phyloP scores from a whole-genome alignment of 306 rosid genomes.

The Luffa acutangula region DNA sequence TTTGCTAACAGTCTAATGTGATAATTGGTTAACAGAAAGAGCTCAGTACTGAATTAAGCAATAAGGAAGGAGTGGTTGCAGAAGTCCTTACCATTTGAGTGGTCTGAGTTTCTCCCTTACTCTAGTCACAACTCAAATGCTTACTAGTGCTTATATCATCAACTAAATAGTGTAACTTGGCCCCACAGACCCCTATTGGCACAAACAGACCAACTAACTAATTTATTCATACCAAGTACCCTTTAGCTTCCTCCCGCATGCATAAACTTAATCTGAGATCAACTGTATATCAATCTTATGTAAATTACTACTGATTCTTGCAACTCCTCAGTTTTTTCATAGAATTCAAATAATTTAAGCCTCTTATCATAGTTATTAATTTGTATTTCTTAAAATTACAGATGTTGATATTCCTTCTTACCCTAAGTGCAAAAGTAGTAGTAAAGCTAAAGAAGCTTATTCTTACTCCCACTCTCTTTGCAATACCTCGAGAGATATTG shows the following conservation, averaged over 20 bases:
- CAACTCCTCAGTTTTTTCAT: not conserved
- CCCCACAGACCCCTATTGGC: too few relatives aligned
- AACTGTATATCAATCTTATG: not conserved
- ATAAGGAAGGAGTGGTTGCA: not conserved
- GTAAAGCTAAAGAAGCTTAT: slow-evolving; percentile 40
- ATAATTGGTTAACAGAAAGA: not conserved
- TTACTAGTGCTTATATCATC: not conserved
- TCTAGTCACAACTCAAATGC: not conserved
- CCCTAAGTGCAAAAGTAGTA: slow-evolving; percentile 36
- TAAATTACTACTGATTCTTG: not conserved
- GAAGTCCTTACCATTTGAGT: not conserved
- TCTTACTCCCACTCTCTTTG: slow-evolving; percentile 42
- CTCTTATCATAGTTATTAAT: not conserved
- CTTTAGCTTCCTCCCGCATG: not conserved
- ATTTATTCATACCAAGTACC: not conserved
- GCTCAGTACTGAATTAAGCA: not conserved
- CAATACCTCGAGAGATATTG: slow-evolving; percentile 36
- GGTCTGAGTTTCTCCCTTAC: not conserved
- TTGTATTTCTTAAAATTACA: slow-evolving; percentile 16
- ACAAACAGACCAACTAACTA: not conserved
- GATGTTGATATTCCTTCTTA: slow-evolving; percentile 58
- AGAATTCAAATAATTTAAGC: not conserved
- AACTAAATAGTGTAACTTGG: not conserved
- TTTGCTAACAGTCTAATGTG: not conserved
- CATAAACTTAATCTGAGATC: not conserved